These are phyloP conservation scores for Apophysomyces sp. DNA, from an alignment of 371 early-diverging fungal species.

Conservation along the genomic window DNA sequence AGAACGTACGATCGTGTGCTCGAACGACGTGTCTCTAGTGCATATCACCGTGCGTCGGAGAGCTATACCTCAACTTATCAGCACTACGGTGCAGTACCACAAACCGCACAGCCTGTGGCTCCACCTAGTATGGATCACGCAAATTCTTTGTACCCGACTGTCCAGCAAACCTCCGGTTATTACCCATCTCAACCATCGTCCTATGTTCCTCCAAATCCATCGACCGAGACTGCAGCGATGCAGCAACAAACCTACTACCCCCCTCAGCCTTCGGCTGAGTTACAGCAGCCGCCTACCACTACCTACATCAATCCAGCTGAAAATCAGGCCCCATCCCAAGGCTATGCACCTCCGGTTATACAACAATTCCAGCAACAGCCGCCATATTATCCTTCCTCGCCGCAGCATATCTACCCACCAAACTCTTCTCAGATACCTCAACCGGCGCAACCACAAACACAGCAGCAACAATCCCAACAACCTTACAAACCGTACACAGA, in stretches of 20 bases:
- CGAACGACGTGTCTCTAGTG: conserved; percentile 58
- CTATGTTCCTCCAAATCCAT: neutral
- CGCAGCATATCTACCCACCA: conserved; percentile 6
- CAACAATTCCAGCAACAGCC: neutral
- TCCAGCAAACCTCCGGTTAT: neutral
- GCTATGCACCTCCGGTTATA: conserved; percentile 2
- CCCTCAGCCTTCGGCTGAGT: neutral
- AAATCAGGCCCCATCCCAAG: conserved; percentile 1
- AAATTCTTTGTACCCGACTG: neutral
- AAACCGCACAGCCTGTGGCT: neutral
- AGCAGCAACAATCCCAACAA: conserved; percentile 5
- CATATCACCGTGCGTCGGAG: conserved; percentile 19
- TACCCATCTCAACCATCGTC: neutral
- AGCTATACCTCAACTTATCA: neutral
- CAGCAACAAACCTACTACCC: neutral
- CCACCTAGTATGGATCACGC: neutral
- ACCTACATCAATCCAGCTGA: conserved; percentile 13
- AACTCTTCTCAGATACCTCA: conserved; percentile 12
- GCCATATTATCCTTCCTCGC: neutral
- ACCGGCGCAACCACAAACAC: neutral
- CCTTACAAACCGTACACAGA: conserved; percentile 33
- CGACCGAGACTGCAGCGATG: neutral
- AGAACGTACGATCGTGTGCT: conserved; percentile 80
- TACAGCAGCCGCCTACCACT: neutral
- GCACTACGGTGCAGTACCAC: neutral